These are phyloP conservation scores for Naganishia liquefaciens DNA, from an alignment of 1,284 basidiomycete species.

Conservation along the genomic window DNA sequence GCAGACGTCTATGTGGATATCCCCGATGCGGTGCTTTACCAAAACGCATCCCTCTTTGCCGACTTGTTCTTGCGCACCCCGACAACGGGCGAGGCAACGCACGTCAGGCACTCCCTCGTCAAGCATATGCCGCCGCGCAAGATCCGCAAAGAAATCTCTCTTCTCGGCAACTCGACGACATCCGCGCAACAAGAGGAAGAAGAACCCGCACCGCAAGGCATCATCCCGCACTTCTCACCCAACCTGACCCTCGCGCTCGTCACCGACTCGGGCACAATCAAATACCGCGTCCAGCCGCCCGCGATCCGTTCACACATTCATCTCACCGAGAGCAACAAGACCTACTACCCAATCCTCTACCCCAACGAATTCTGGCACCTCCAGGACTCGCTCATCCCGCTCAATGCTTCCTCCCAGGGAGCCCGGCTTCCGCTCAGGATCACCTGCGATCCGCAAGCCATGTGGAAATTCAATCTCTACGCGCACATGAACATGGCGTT, in stretches of 20 bases:
- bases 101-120: slow-evolving; percentile 78
- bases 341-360: slow-evolving; percentile 83
- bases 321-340: not conserved
- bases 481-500: slow-evolving; percentile 76
- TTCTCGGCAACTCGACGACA: slow-evolving; percentile 51
- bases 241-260: slow-evolving; percentile 87
- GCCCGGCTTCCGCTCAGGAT: slow-evolving; percentile 73
- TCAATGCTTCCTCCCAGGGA: slow-evolving; percentile 64
- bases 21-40: slow-evolving; percentile 70
- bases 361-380: slow-evolving; percentile 89
- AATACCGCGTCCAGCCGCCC: slow-evolving; percentile 64
- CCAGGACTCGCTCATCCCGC: slow-evolving; percentile 72
- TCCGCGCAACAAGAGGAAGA: slow-evolving; percentile 57
- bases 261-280: slow-evolving; percentile 65
- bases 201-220: slow-evolving; percentile 36
- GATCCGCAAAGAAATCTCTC: slow-evolving; percentile 81
- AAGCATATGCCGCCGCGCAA: slow-evolving; percentile 73
- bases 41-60: slow-evolving; percentile 74
- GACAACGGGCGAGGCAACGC: slow-evolving; percentile 64
- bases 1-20: slow-evolving; percentile 69
- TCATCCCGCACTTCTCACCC: slow-evolving; percentile 80
- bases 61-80: slow-evolving; percentile 71
- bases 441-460: slow-evolving; percentile 79
- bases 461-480: slow-evolving; percentile 73
- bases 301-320: slow-evolving; percentile 54